Conservation (phyloP, 2,329 filamentous ascomycete species). For the Teratosphaeria gauchensis region DNA sequence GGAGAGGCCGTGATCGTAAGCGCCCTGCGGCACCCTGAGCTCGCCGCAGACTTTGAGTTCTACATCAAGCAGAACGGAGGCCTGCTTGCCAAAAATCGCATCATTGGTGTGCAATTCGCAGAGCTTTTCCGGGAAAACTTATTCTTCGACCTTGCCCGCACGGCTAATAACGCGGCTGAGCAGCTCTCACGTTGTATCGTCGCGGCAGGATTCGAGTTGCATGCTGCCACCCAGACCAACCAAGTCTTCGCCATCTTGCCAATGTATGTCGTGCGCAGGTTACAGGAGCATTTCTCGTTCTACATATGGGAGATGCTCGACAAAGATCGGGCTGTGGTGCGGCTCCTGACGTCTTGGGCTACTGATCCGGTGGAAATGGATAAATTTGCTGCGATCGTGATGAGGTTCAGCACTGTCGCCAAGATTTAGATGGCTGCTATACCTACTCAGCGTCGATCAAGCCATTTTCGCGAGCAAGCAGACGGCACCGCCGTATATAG, state of each 20-base stretch:
- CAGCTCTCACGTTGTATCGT: background rate
- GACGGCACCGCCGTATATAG: too few relatives aligned
- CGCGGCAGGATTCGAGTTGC: background rate
- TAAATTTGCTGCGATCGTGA: background rate
- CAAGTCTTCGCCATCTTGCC: background rate
- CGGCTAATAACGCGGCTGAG: background rate
- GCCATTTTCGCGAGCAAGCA: too few relatives aligned
- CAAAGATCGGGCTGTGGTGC: background rate
- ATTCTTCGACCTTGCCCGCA: background rate
- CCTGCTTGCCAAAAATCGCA: background rate
- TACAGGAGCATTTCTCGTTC: background rate
- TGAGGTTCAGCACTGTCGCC: constrained; percentile 10
- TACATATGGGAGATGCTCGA: background rate
- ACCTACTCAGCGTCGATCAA: too few relatives aligned
- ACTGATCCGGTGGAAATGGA: background rate
- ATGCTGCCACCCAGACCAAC: background rate
- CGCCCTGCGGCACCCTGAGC: background rate
- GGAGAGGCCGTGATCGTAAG: background rate
- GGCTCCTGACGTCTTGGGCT: background rate
- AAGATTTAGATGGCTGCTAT: background rate
- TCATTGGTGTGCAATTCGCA: background rate
- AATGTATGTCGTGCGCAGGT: background rate
- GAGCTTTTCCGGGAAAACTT: background rate
- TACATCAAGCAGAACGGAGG: background rate
- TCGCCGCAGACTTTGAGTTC: background rate